Percentiles rank a stretch among this genome's conserved stretches.
These are phyloP conservation scores for Suaeda aralocaspica DNA, from an alignment of 148 eudicot genomes.

Conservation along the genomic window DNA sequence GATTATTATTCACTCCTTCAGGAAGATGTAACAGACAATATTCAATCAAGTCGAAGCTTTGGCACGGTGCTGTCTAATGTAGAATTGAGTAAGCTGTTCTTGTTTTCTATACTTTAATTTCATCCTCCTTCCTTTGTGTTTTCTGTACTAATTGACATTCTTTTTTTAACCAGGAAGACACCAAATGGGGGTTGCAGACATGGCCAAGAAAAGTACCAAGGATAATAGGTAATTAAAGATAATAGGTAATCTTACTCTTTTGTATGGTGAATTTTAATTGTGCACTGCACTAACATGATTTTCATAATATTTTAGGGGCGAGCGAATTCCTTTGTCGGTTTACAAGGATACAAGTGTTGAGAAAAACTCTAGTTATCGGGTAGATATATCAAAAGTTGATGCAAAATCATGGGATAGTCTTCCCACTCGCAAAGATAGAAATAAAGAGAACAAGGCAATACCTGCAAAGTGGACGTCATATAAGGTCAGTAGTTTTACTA, in stretches of 20 bases:
- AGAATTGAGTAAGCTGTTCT: slow-evolving; percentile 39
- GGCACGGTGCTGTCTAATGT: slow-evolving; percentile 63
- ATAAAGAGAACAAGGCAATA: slow-evolving; percentile 80
- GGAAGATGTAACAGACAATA: slow-evolving; percentile 56
- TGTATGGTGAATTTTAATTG: neutral
- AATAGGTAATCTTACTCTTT: neutral
- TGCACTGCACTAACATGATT: slow-evolving; percentile 9
- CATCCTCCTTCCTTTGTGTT: neutral
- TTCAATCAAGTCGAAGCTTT: slow-evolving; percentile 59
- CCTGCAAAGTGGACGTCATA: slow-evolving; percentile 86
- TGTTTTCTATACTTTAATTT: slow-evolving; percentile 1
- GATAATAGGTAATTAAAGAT: slow-evolving; percentile 48
- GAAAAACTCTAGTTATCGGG: slow-evolving; percentile 29
- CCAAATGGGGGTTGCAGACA: slow-evolving; percentile 35
- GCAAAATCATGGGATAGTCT: slow-evolving; percentile 66
- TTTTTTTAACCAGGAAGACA: slow-evolving; percentile 45
- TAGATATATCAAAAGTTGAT: slow-evolving; percentile 39
- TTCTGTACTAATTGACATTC: slow-evolving; percentile 19
- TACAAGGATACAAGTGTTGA: slow-evolving; percentile 48
- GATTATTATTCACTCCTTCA: slow-evolving; percentile 26
- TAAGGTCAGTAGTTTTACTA: slow-evolving; percentile 41
- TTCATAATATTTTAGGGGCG: slow-evolving; percentile 35
- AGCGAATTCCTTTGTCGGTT: slow-evolving; percentile 46
- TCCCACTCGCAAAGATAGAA: slow-evolving; percentile 78
- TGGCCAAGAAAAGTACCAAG: slow-evolving; percentile 48